Conservation (phyloP, 169 alveolate genomes). For the Pseudocohnilembus persalinus region DNA sequence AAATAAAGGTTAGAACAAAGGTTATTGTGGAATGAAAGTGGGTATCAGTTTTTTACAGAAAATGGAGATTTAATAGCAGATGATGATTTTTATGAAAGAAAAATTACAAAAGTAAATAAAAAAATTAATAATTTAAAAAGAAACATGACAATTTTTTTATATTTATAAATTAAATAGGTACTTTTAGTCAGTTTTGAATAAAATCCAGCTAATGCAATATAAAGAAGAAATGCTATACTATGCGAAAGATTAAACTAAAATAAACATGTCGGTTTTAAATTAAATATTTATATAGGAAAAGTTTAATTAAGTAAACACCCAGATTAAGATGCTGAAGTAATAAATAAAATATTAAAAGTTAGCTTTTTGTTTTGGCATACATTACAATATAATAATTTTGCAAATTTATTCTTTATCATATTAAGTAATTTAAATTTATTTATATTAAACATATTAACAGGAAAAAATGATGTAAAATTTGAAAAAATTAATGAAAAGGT, state of each 20-base stretch:
- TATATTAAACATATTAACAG: background rate
- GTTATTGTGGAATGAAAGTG: background rate
- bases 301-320: constrained; percentile 3
- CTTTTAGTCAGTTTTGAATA: background rate
- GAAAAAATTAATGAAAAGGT: background rate
- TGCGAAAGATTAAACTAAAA: constrained; percentile 26
- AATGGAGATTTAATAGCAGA: background rate
- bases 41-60: background rate
- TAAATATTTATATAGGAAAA: constrained; percentile 16
- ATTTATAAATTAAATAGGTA: background rate
- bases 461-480: background rate
- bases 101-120: background rate
- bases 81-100: background rate
- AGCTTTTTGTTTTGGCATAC: too few relatives aligned
- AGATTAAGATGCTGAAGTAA: background rate
- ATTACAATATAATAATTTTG: too few relatives aligned
- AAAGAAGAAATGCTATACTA: constrained; percentile 18
- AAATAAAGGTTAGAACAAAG: background rate
- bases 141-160: background rate
- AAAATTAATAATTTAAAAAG: too few relatives aligned
- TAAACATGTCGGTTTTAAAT: constrained; percentile 16
- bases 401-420: too few relatives aligned
- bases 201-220: constrained; percentile 4
- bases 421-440: background rate
- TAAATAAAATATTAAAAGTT: too few relatives aligned